Evolutionary conservation across 2,329 filamentous ascomycete species (phyloP), one percentile per base, ranked within the genome.

Genomic region (Trichoderma sp.): DNA sequence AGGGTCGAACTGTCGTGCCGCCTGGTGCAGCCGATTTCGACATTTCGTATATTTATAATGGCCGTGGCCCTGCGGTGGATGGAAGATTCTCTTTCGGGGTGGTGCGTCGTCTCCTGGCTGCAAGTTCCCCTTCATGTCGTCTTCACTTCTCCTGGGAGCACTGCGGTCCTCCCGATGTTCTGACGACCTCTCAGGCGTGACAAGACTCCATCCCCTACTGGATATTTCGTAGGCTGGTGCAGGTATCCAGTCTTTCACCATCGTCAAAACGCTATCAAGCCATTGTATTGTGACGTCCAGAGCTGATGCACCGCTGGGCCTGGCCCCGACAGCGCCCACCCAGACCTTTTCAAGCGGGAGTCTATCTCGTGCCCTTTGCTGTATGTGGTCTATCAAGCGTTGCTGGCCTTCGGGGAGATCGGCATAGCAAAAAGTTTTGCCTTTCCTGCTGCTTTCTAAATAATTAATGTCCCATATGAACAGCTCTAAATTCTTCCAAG

Each of bases 381-480:
- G 74, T 5, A 87, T 73, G 51, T 80, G 74, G 4, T 80, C 74
- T 51, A 89, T 79, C 6, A 88, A 74, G 21, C 80, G 77, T 9
- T 79, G 81, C 73, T 90, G 88, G 65, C 84, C 84, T 24, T 80
- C 76, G 3, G 82, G 79, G 3, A 90, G 80, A 15, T 84, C 81
- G 1, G 74, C 74, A 66, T 82, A 78, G 1, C 75, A 76, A 1
- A 80, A 56, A 2, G 66, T 5, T 5, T 74, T 57, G 15, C 73
- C 71, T 0, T 71, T 65, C 0, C 74, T 72, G 7, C 79, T 77
- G 30, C 76, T 79, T 1, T 77, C 74, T 1, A 72, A 74, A 8
- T 81, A 79, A 1, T 77, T 74, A 2, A 80, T 71, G 73, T 90
- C 88, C 87, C 87, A 89, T 51, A 90, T 86, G 6, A 90, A 79